Evolutionary conservation across 2,329 filamentous ascomycete genomes (phyloP), one percentile per base, ranked within the genome.

Genomic region (Epichloe sp.): DNA sequence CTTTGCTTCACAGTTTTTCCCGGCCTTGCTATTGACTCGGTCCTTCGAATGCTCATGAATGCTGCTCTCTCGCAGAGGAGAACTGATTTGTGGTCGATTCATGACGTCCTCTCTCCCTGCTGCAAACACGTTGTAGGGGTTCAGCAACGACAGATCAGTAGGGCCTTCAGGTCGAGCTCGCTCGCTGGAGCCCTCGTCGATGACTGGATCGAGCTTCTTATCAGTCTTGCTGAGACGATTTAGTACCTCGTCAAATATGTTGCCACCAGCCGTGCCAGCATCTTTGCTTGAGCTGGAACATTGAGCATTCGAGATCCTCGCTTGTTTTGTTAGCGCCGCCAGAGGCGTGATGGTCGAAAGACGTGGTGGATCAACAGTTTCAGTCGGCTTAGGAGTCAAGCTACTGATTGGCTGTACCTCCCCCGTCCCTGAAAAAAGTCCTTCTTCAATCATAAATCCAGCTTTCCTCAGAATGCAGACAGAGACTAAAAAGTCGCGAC

Each of bases 401-500:
- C 7, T 2, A 8, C 5, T 35, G 17, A 8, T 23, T 38, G 42
- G 17, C 31, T 15, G n/a, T 52, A 43, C 19, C 7, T 17, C 31
- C 14, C 41, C 41, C 17, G 14, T 21, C 21, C 15, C 37, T 42
- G 37, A 1, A 53, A 50, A 36, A 37, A 54, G 52, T 21, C 54
- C 49, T 4, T 61, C 55, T 34, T 55, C 54, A 38, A 65, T 53
- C 5, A 17, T 31, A 36, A 70, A 65, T 8, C 63, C 62, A 12
- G 60, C 56, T 48, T 60, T 65, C 36, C 62, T 57, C 1, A 70
- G 57, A 48, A 66, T 58, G 44, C 58, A 67, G 4, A 63, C 56
- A 2, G 62, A 53, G 15, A 68, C 49, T 23, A 53, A 59, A 37
- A 69, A 68, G 46, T 69, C 65, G 49, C 65, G 58, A 4, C 48